Percentiles rank a stretch among this genome's conserved stretches.
Evolutionary conservation across 345 rosid genomes (phyloP).

Genomic region (Aegle marmelos): DNA sequence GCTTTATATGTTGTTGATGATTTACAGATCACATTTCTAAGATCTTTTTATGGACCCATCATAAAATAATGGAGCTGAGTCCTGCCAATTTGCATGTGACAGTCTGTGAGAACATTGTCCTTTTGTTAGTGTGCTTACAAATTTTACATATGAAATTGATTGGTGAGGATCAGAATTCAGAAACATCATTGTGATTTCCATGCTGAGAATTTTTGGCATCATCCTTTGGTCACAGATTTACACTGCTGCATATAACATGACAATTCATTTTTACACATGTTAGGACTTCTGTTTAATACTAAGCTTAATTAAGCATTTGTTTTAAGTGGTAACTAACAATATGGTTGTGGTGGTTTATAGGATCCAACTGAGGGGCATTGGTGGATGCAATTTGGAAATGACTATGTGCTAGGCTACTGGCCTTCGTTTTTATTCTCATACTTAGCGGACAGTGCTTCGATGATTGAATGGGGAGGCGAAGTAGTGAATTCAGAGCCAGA

Average conservation of each 20-base stretch:
- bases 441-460: constrained; percentile 84
- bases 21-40: neutral
- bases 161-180: constrained; percentile 2
- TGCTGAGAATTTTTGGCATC: constrained; percentile 17
- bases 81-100: constrained; percentile 25
- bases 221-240: constrained; percentile 5
- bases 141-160: constrained; percentile 4
- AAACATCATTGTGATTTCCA: constrained; percentile 21
- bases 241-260: neutral
- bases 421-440: constrained; percentile 95
- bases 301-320: neutral
- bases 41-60: neutral
- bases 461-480: constrained; percentile 99
- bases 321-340: neutral
- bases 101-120: constrained; percentile 26
- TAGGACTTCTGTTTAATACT: neutral
- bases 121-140: constrained; percentile 12
- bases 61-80: neutral
- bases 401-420: constrained; percentile 87
- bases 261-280: neutral
- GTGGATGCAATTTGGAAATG: constrained; percentile 99
- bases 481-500: constrained; percentile 86
- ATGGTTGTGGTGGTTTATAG: constrained; percentile 18
- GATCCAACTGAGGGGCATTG: constrained; percentile 98
- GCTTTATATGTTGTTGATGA: neutral